These are phyloP conservation scores for Umbilicus rupestris DNA, from an alignment of 164 flowering plant species.

Conservation along the genomic window DNA sequence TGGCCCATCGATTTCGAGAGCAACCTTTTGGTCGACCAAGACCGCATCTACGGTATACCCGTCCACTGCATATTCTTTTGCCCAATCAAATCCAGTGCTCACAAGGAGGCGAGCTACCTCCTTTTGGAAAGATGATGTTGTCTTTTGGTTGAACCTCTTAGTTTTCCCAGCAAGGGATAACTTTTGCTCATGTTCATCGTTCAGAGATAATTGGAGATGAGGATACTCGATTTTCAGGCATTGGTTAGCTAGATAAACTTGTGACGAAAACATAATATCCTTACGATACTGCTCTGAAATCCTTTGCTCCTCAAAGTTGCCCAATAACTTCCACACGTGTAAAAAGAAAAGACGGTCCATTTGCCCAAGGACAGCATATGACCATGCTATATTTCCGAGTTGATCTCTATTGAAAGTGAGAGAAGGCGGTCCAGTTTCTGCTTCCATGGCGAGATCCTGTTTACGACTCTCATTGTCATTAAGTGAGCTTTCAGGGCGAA, in stretches of 20 bases:
- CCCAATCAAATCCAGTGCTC: slow-evolving; percentile 88
- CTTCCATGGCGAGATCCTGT: slow-evolving; percentile 14
- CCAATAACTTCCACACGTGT: slow-evolving; percentile 60
- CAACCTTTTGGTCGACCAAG: slow-evolving; percentile 68
- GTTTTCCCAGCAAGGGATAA: slow-evolving; percentile 58
- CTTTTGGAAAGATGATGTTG: slow-evolving; percentile 83
- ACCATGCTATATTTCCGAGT: slow-evolving; percentile 92
- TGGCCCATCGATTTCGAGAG: slow-evolving; percentile 92
- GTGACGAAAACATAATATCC: slow-evolving; percentile 90
- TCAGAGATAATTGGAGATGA: slow-evolving; percentile 47
- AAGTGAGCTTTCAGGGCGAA: slow-evolving; percentile 17
- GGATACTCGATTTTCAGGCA: slow-evolving; percentile 80
- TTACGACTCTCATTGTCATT: slow-evolving; percentile 14
- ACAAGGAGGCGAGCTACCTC: slow-evolving; percentile 84
- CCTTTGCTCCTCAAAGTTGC: slow-evolving; percentile 57
- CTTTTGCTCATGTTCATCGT: slow-evolving; percentile 54
- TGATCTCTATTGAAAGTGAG: slow-evolving; percentile 65
- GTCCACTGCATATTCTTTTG: slow-evolving; percentile 61
- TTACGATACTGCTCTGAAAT: slow-evolving; percentile 72
- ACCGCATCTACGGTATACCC: slow-evolving; percentile 91
- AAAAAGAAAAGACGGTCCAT: slow-evolving; percentile 61
- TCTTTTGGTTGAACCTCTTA: slow-evolving; percentile 78
- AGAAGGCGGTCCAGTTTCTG: slow-evolving; percentile 20
- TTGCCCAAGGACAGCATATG: slow-evolving; percentile 86
- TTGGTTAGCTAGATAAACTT: slow-evolving; percentile 66